Conservation (phyloP, 306 rosid species). For the Fragaria iinumae region DNA sequence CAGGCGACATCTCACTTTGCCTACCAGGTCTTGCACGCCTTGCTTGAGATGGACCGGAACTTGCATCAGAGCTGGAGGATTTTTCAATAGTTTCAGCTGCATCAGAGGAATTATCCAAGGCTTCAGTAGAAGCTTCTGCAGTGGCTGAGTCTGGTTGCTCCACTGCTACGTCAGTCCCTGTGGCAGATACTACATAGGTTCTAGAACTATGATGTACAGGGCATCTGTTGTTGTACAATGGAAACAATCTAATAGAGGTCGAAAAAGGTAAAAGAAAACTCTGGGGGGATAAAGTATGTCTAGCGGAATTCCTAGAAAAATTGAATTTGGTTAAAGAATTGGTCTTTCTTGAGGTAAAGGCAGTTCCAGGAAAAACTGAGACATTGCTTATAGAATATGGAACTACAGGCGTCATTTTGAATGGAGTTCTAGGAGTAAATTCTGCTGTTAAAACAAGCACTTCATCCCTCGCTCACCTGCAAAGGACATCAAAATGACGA, state of each 20-base stretch:
- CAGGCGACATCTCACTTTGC: slow-evolving; percentile 91
- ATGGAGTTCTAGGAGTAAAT: slow-evolving; percentile 32
- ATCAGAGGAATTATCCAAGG: slow-evolving; percentile 39
- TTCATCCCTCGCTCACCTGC: slow-evolving; percentile 47
- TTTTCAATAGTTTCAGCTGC: slow-evolving; percentile 41
- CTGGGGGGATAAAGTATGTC: slow-evolving; percentile 40
- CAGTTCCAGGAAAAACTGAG: slow-evolving; percentile 64
- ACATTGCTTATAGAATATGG: slow-evolving; percentile 65
- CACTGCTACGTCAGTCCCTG: slow-evolving; percentile 71
- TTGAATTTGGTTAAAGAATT: slow-evolving; percentile 45
- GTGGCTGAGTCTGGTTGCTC: slow-evolving; percentile 58
- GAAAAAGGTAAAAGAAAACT: slow-evolving; percentile 57
- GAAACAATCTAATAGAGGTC: slow-evolving; percentile 46
- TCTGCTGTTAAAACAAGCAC: slow-evolving; percentile 29
- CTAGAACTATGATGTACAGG: slow-evolving; percentile 47
- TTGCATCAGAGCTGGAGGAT: slow-evolving; percentile 41
- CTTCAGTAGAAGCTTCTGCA: slow-evolving; percentile 44
- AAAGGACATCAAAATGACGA: slow-evolving; percentile 13
- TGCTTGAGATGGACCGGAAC: slow-evolving; percentile 36
- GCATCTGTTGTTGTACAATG: slow-evolving; percentile 40
- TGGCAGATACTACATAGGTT: slow-evolving; percentile 51
- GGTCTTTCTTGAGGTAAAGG: slow-evolving; percentile 52
- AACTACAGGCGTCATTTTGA: slow-evolving; percentile 60
- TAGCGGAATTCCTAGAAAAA: slow-evolving; percentile 52
- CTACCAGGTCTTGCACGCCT: slow-evolving; percentile 60